Percentiles rank a stretch among this genome's conserved stretches.
phyloP scores from a whole-genome alignment of 106 monocot species.

The Vanilla planifolia region DNA sequence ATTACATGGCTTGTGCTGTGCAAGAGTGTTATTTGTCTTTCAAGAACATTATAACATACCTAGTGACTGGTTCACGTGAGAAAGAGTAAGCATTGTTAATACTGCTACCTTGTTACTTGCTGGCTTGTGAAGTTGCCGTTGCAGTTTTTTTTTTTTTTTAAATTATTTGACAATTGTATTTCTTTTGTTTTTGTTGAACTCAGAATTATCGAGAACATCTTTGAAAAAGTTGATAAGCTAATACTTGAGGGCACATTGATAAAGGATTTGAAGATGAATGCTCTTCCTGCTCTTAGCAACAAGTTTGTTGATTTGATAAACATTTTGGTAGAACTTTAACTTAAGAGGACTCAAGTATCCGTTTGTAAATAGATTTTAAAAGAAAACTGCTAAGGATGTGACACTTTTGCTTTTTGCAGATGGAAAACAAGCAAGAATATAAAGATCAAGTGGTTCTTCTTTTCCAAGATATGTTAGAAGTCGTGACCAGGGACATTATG shows the following conservation, averaged over 20 bases:
- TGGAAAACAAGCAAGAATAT: constrained; percentile 57
- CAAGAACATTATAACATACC: constrained; percentile 55
- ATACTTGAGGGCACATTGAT: constrained; percentile 40
- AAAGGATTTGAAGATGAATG: constrained; percentile 54
- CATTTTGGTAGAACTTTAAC: constrained; percentile 44
- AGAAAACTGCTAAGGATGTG: neutral
- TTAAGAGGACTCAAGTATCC: neutral
- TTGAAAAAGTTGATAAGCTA: constrained; percentile 49
- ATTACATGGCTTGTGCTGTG: constrained; percentile 81
- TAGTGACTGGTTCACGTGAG: constrained; percentile 58
- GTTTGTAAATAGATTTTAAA: neutral
- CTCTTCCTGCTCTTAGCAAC: constrained; percentile 58
- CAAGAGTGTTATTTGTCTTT: constrained; percentile 81
- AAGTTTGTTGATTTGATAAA: constrained; percentile 55
- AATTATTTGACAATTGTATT: neutral
- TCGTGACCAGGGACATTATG: constrained; percentile 80
- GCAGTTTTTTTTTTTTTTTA: neutral
- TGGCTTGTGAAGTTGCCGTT: neutral
- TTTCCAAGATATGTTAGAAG: constrained; percentile 94
- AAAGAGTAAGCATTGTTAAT: constrained; percentile 38
- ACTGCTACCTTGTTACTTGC: neutral
- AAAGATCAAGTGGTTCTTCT: constrained; percentile 53
- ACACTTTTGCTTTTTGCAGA: constrained; percentile 24
- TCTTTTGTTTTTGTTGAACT: constrained; percentile 11
- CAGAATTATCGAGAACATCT: constrained; percentile 69